Evolutionary conservation across 78 protist genomes (phyloP).

Genomic region (Dictyostelium purpureum): DNA sequence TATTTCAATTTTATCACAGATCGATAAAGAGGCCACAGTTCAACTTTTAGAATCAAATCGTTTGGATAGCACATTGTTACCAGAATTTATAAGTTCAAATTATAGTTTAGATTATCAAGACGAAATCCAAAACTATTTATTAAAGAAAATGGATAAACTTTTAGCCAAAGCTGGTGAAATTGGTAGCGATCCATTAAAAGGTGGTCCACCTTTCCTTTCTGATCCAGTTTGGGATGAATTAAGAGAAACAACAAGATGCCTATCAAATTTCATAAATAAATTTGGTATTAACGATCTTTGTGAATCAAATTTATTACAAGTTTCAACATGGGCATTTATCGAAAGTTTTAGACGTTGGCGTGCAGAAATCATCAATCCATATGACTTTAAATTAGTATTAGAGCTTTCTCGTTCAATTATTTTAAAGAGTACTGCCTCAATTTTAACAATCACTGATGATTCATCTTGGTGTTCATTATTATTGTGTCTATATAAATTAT

Average conservation of each 20-base stretch:
- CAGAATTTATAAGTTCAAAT: slow-evolving; percentile 17
- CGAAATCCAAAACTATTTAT: background rate
- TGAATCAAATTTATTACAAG: slow-evolving; percentile 6
- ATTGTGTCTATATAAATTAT: slow-evolving; percentile 59
- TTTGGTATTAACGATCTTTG: slow-evolving; percentile 1
- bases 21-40: slow-evolving; percentile 30
- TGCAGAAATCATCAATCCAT: slow-evolving; percentile 65
- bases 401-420: slow-evolving; percentile 61
- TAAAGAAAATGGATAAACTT: background rate
- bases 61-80: slow-evolving; percentile 41
- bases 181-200: slow-evolving; percentile 12
- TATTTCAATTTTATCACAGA: slow-evolving; percentile 46
- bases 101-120: slow-evolving; percentile 15
- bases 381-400: slow-evolving; percentile 52
- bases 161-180: background rate
- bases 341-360: slow-evolving; percentile 67
- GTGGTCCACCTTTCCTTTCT: slow-evolving; percentile 49
- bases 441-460: slow-evolving; percentile 62
- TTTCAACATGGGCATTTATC: slow-evolving; percentile 59
- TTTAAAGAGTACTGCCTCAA: slow-evolving; percentile 38
- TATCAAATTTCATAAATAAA: slow-evolving; percentile 48
- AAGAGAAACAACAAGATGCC: slow-evolving; percentile 12
- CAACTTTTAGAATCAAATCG: background rate
- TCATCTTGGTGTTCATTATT: slow-evolving; percentile 58
- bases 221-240: slow-evolving; percentile 68